Evolutionary conservation across 2,329 filamentous ascomycete genomes (phyloP), one percentile per base, ranked within the genome.

Genomic region (Colletotrichum caudatum): DNA sequence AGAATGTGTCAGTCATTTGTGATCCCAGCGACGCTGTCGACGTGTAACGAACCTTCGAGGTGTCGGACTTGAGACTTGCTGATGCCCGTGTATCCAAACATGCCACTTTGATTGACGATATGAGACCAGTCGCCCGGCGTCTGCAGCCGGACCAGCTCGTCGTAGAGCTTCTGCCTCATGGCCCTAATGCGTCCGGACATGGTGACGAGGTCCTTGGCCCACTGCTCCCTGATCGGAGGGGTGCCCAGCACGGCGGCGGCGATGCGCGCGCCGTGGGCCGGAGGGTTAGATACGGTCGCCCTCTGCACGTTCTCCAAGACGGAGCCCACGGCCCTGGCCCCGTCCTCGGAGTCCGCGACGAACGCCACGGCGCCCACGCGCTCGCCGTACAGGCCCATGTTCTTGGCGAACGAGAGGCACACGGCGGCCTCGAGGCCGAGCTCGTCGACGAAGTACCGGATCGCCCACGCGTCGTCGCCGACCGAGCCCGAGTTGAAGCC

Each of bases 371-470:
- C 73, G 0, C 81, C 81, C 11, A 79, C 75, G 2, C 80, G 75
- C 65, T 82, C 80, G 69, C 82, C 82, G 65, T 84, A 84, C 0
- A 84, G 73, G 1, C 82, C 82, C 78, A 90, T 88, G 78, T 86
- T 89, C 81, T 91, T 91, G 2, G 89, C 87, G 75, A 90, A 91
- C 0, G 89, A 91, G 77, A 89, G 83, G 60, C 87, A 87, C 3
- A 91, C 80, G 63, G 86, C 85, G 5, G 88, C 83, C 78, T 90
- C 88, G 68, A 85, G 76, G 1, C 76, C 76, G 9, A 81, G 74
- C 35, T 79, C 78, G 18, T 80, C 77, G 20, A 80, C 74, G 16
- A 81, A 81, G 66, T 79, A 74, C 1, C 78, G 76, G 29, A 81
- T 76, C 5, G 78, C 74, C 76, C 78, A 81, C 4, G 77, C 78